These are phyloP conservation scores for Ogataea sp. DNA, from an alignment of 805 yeast genomes.

Conservation along the genomic window DNA sequence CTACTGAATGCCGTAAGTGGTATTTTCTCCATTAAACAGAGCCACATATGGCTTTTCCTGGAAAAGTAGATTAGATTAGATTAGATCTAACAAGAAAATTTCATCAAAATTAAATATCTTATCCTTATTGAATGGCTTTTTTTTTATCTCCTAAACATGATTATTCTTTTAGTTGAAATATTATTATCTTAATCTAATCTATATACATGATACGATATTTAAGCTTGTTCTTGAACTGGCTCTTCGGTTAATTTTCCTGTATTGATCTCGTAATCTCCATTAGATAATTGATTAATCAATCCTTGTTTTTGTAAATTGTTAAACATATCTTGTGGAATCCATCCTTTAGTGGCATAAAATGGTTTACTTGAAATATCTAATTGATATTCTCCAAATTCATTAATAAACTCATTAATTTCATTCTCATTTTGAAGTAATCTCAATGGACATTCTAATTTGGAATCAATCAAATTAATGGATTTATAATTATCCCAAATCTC, in stretches of 20 bases:
- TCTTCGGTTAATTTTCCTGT: conserved; percentile 13
- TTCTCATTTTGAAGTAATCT: conserved; percentile 49
- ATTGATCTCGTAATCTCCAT: conserved; percentile 41
- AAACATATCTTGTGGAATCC: conserved; percentile 95
- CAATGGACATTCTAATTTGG: conserved; percentile 51
- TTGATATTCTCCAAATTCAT: conserved; percentile 59
- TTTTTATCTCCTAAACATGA: too few species aligned
- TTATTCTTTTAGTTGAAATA: too few species aligned
- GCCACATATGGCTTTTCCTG: too few species aligned
- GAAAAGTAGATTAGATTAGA: too few species aligned
- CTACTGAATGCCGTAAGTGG: too few species aligned
- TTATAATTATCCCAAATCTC: conserved; percentile 64
- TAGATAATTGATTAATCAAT: conserved; percentile 47
- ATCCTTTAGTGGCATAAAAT: conserved; percentile 85
- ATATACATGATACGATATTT: too few species aligned
- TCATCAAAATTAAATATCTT: too few species aligned
- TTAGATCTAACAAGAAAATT: too few species aligned
- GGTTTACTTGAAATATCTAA: conserved; percentile 62
- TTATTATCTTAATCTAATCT: too few species aligned
- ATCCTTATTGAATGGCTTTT: too few species aligned
- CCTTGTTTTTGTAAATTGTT: conserved; percentile 62
- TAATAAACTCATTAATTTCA: conserved; percentile 49
- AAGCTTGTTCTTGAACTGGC: too few species aligned
- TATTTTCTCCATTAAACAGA: too few species aligned
- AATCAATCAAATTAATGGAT: conserved; percentile 47